Evolutionary conservation across 192 early-diverging fungal genomes (phyloP), one percentile per base, ranked within the genome.

Genomic region (Glomus cerebriforme): DNA sequence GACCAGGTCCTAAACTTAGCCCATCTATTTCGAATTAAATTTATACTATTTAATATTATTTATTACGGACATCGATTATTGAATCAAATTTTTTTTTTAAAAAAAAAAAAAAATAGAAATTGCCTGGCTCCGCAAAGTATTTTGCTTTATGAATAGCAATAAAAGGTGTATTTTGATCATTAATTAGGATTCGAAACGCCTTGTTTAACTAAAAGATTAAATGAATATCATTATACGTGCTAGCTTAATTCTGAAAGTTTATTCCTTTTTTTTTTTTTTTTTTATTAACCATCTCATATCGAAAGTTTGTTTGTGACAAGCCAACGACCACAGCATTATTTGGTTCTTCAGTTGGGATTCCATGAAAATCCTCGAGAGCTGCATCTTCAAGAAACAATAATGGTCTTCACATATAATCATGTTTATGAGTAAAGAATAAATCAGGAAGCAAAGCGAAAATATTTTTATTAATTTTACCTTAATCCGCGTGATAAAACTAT

Each of bases 111-210:
- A 54, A 22, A 54, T 19, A 3, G 49, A 54, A 22, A 54, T 19
- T 54, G 19, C 49, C 49, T 72, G 83, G 80, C 43, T 85, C 86
- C 26, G 92, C 92, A 81, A 91, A 92, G 84, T 96, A 96, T 75
- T 90, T 91, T 2, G 88, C 94, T 74, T 93, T 93, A 77, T 97
- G 96, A 7, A 96, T 92, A 31, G 93, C 95, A 71, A 96, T 88
- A 45, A 97, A 79, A 15, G 89, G 86, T 7, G 87, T 87, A 15
- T 85, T 89, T 19, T 80, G 67, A 7, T 88, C 85, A 5, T 81
- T 54, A 26, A 83, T 80, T 31, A 97, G 75, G 19, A 94, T 87
- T 22, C 86, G 82, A 76, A 96, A 95, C 8, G 96, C 96, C 71
- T 86, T 81, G 80, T 95, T 95, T 80, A 97, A 78, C 83, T 93